Evolutionary conservation across 2,329 filamentous ascomycete species (phyloP).

Genomic region (Herpomyces periplanetae): DNA sequence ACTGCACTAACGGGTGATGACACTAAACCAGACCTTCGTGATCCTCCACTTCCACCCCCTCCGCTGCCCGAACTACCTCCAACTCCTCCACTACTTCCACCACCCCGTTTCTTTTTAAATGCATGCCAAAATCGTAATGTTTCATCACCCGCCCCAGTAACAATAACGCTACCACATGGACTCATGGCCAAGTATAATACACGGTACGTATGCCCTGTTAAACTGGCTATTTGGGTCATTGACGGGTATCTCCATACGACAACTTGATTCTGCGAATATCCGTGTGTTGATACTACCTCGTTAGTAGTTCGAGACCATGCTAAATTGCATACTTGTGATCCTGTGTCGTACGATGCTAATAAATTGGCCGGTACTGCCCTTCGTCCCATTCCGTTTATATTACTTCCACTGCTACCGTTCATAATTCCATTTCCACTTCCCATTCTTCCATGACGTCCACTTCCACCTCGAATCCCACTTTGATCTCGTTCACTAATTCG

Average conservation of each 20-base stretch:
- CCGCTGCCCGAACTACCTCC: too few relatives aligned
- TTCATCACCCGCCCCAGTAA: constrained; percentile 84
- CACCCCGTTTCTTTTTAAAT: constrained; percentile 42
- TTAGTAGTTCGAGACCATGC: constrained; percentile 93
- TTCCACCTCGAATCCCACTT: too few relatives aligned
- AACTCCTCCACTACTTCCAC: constrained; percentile 25
- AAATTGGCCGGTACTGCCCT: too few relatives aligned
- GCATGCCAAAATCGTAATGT: constrained; percentile 88
- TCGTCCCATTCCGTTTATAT: too few relatives aligned
- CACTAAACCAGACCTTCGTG: too few relatives aligned
- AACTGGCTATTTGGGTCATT: constrained; percentile 78
- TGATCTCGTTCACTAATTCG: too few relatives aligned
- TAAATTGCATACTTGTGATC: constrained; percentile 91
- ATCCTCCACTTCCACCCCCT: too few relatives aligned
- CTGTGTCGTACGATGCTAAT: too few relatives aligned
- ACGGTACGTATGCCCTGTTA: constrained; percentile 85
- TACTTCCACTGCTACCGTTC: too few relatives aligned
- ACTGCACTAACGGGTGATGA: too few relatives aligned
- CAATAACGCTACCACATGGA: constrained; percentile 64
- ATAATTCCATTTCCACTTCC: too few relatives aligned
- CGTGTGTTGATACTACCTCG: constrained; percentile 83
- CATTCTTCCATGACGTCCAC: too few relatives aligned
- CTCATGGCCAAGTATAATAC: constrained; percentile 92
- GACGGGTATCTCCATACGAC: constrained; percentile 97
- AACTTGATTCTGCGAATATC: constrained; percentile 91